Evolutionary conservation across 768 basidiomycete genomes (phyloP), one percentile per base, ranked within the genome.

Genomic region (Artomyces pyxidatus): DNA sequence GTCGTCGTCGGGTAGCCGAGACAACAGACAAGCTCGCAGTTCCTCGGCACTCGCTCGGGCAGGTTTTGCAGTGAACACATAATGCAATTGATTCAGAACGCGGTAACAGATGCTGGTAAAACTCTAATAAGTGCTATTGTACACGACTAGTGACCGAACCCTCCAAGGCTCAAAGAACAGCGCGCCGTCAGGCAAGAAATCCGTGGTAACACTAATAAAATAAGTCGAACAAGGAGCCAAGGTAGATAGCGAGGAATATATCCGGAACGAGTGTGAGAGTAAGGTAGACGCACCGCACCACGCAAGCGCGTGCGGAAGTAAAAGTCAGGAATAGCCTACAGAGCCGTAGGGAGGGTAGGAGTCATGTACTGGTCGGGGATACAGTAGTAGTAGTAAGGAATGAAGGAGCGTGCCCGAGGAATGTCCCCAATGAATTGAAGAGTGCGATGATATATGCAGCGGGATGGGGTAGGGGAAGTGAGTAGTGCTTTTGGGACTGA

Each of bases 181-280:
- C 53, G 54, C 49, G 55, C 48, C 41, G 48, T 48, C 40, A 48
- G 47, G 55, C 55, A 56, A 54, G 55, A 56, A 56, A 56, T 54
- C 53, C 53, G 46, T 45, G 45, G 47, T 46, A 54, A 48, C 49
- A 19, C 32, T 52, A 48, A 46, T 52, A 42, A 56, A 56, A 52
- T 56, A 49, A 25, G 50, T 37, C 32, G 28, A 37, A 50, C 53
- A 45, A 42, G 39, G 45, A 55, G 43, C 25, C 28, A 37, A 38
- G 47, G 30, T 54, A 56, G 43, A 56, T 55, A 53, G 45, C 42
- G 49, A 26, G 42, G 41, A 44, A 48, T 56, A 56, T 45, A 54
- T 54, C 48, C 26, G 41, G 16, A 54, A 54, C 38, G 55, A 54
- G 52, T 9, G 52, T 48, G 47, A 32, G 37, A 23, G 21, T 49